Base-by-base conservation (phyloP, 306 rosid species). In the Glycine soja region DNA sequence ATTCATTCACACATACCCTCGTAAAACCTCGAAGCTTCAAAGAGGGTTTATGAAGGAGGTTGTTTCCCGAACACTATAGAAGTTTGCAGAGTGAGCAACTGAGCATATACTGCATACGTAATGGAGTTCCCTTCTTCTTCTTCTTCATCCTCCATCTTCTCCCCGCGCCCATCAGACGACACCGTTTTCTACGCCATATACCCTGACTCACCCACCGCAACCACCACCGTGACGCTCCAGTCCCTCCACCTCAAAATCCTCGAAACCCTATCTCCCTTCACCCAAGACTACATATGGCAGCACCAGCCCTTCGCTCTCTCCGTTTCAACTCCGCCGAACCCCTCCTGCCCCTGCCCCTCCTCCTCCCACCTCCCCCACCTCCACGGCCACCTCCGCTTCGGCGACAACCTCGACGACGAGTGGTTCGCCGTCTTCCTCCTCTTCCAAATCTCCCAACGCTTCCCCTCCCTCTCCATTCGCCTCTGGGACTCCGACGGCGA, bases 401-500 rank as follows among this genome's bases (percentile, higher is more conserved):
- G 94, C 4, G 99, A 93, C 87, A 90, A 89, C 77, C 94, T 95
- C 72, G 91, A 88, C 14, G 99, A 95, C 80, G 99, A 95, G 74
- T 95, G 98, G 99, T 93, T 95, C 89, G 36, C 87, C 6, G 94
- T 93, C 61, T 95, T 93, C 79, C 99, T 95, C 82, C 96, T 93
- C 81, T 88, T 91, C 88, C 92, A 87, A 13, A 62, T 90, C 65
- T 91, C 97, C 62, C 16, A 47, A 6, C 57, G 34, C 16, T 91
- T 95, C 79, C 90, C 96, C 4, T 76, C 90, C 50, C 88, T 95
- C 81, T 91, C 97, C 24, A 38, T 93, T 75, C 85, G 93, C 7
- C 77, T 90, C 7, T 95, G 99, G 99, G 99, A 95, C 84, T 85
- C 96, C 34, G 98, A 95, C 78, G 98, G 99, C 50, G 99, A 93